Evolutionary conservation across 352 stramenopile genomes (phyloP).

Genomic region (Globisporangium irregulare): DNA sequence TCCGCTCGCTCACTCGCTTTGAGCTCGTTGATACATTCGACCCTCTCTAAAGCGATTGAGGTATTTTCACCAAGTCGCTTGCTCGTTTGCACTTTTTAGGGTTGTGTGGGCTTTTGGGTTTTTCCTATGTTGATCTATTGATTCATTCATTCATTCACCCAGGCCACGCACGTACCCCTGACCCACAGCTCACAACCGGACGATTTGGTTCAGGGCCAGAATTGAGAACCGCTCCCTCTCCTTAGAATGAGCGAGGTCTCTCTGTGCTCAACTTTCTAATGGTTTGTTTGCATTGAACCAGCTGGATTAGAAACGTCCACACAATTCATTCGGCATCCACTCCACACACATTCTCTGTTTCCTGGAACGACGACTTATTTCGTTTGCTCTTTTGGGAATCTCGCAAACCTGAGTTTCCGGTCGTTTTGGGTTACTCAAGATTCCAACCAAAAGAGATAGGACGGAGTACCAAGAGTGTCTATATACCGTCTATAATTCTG

Average conservation of each 20-base stretch:
- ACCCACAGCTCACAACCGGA: not conserved
- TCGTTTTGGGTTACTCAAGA: not conserved
- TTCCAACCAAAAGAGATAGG: not conserved
- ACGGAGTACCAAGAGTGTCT: not conserved
- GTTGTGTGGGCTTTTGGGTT: not conserved
- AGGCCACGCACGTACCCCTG: not conserved
- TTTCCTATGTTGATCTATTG: not conserved
- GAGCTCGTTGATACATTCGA: not conserved
- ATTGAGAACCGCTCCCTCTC: not conserved
- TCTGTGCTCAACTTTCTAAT: not conserved
- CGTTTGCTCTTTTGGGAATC: not conserved
- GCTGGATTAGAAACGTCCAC: not conserved
- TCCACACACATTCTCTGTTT: not conserved
- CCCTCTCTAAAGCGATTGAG: not conserved
- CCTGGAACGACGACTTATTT: not conserved
- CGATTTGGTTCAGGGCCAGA: not conserved
- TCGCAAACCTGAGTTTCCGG: not conserved
- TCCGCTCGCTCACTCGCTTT: not conserved
- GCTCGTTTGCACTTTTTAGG: not conserved
- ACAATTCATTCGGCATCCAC: not conserved
- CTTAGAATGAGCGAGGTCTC: not conserved
- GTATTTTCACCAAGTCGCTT: not conserved
- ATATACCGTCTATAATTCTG: not conserved
- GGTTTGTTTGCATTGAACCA: not conserved
- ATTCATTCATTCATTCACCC: not conserved